Evolutionary conservation across 371 early-diverging fungal genomes (phyloP), one percentile per base, ranked within the genome.

Genomic region (Mucor velutinosus): DNA sequence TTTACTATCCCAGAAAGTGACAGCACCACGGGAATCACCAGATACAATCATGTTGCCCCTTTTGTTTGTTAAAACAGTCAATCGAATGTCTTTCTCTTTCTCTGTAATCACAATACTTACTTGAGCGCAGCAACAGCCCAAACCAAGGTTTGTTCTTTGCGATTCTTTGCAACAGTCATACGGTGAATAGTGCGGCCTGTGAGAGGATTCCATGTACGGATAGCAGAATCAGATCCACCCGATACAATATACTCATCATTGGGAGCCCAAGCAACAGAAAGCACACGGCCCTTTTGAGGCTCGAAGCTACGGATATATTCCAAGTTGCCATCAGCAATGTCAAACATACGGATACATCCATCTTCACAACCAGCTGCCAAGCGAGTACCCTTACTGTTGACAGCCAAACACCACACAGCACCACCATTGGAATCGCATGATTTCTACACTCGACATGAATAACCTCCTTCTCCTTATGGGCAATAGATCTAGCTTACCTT

Each of bases 321-420:
- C 57, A 96, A 74, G 39, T 81, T 77, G 32, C 85, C 91, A 67
- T 93, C 90, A 17, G 88, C 80, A 65, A 97, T 90, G 73, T 92
- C 87, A 68, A 95, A 95, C 30, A 97, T 73, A 41, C 97, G 87
- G 58, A 97, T 89, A 65, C 89, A 86, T 0, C 97, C 97, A 81
- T 98, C 98, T 71, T 96, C 97, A 71, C 95, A 96, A 15, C 96
- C 97, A 30, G 95, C 89, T 23, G 95, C 97, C 25, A 97, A 80
- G 33, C 82, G 75, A 11, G 93, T 92, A 64, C 93, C 88, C 32
- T 81, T 81, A 30, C 86, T 90, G 65, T 93, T 92, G 12, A 87
- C 89, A n/a, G 94, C 89, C 84, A 96, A 89, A 76, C 95, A 94
- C 96, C 97, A 96, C 19, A 97, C 86, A 5, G 97, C 92, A 39